Evolutionary conservation across 441 rosid genomes (phyloP), one percentile per base, ranked within the genome.

Genomic region (Populus hybrid): DNA sequence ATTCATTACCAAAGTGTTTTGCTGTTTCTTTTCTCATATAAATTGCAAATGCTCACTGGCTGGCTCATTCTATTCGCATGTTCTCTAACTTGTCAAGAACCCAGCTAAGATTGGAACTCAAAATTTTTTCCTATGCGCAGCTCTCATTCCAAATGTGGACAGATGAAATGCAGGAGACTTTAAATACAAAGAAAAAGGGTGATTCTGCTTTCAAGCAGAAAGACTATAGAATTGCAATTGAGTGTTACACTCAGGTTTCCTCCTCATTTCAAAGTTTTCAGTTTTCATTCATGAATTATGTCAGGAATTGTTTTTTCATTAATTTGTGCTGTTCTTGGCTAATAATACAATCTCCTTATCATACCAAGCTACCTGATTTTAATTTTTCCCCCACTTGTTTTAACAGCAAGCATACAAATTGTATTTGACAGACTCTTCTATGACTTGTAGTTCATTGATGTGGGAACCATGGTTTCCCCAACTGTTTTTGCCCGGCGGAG

Each of bases 71-170:
- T 64, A 24, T 14, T 64, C 1, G 28, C 28, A 23, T 23, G 24
- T 21, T 63, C 66, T 3, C 66, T 63, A 20, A 20, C 66, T 2
- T n/a, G 68, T 12, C 56, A 14, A 45, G 56, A 45, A 45, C 56
- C 6, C 20, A 12, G 56, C 56, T 45, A 45, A 45, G 56, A 45
- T 14, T 3, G 7, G 0, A 45, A 45, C 56, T 45, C 56, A 12
- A 45, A 1, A 53, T 76, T 64, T 73, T 74, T 65, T 84, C 67
- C 65, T 77, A 23, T 28, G 26, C 33, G 77, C 92, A 95, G 98
- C 98, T 95, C 68, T 93, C 98, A 10, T 95, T 95, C 89, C 97
- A 95, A 77, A 93, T 95, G 94, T 93, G 98, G 99, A 95, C 98
- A 21, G 89, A 91, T 81, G 94, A 95, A 85, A 93, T 93, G 99